A percentile compares a stretch with the other conserved stretches of the same genome.
phyloP scores from a whole-genome alignment of 345 rosid genomes.

The Aquilaria yunnanensis region DNA sequence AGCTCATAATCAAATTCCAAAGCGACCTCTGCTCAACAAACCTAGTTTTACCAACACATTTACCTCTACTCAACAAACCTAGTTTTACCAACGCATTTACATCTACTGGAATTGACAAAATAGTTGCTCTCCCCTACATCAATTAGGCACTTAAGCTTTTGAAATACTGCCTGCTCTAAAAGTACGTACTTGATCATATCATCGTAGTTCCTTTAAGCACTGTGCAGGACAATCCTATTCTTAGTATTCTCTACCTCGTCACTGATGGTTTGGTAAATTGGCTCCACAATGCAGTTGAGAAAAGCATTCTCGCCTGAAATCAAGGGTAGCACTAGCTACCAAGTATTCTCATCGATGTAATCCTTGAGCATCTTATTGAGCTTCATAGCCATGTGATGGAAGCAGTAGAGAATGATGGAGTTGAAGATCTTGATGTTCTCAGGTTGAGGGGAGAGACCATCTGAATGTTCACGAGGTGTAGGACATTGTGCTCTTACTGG shows the following conservation, averaged over 20 bases:
- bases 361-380: conserved; percentile 73
- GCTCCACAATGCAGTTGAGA: conserved; percentile 63
- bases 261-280: conserved; percentile 61
- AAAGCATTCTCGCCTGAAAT: conserved; percentile 73
- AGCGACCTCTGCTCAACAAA: conserved; percentile 95
- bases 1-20: conserved; percentile 78
- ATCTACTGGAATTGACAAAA: conserved; percentile 45
- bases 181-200: conserved; percentile 77
- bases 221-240: conserved; percentile 88
- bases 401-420: conserved; percentile 53
- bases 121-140: conserved; percentile 56
- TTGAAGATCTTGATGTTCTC: conserved; percentile 83
- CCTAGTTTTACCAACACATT: conserved; percentile 89
- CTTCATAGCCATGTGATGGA: conserved; percentile 92
- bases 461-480: conserved; percentile 90
- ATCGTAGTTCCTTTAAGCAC: conserved; percentile 89
- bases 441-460: conserved; percentile 94
- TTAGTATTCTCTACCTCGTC: conserved; percentile 72
- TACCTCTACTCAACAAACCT: conserved; percentile 78
- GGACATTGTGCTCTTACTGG: conserved; percentile 89
- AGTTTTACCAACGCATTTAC: conserved; percentile 79
- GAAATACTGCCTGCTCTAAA: conserved; percentile 87
- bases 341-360: conserved; percentile 83
- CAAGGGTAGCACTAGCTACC: conserved; percentile 75
- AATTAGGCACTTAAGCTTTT: conserved; percentile 84